A percentile compares a stretch with the other conserved stretches of the same genome.
These are phyloP conservation scores for Pyrus pyrifolia DNA, from an alignment of 306 rosid genomes.

Conservation along the genomic window DNA sequence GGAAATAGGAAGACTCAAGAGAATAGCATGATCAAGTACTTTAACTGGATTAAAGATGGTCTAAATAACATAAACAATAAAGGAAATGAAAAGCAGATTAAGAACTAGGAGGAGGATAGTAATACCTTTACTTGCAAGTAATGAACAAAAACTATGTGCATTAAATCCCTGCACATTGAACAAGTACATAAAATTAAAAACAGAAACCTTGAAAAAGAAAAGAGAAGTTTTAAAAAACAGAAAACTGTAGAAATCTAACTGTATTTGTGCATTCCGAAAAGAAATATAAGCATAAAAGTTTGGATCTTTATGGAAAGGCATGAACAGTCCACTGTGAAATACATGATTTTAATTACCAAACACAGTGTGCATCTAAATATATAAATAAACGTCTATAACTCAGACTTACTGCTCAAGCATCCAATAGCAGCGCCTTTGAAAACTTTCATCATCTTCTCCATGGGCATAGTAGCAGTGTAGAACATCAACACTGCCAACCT, in stretches of 20 bases:
- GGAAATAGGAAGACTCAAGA: neutral
- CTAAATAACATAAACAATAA: neutral
- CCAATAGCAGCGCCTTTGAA: constrained; percentile 96
- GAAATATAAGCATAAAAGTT: neutral
- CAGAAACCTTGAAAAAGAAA: neutral
- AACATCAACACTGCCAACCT: constrained; percentile 91
- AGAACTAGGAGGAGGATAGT: constrained; percentile 7
- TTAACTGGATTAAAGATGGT: constrained; percentile 9
- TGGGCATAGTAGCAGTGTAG: constrained; percentile 94
- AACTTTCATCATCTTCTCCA: constrained; percentile 87
- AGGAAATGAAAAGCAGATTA: neutral
- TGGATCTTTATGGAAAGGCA: neutral
- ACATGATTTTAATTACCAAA: neutral
- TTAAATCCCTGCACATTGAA: constrained; percentile 62
- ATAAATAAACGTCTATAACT: neutral
- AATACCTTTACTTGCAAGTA: constrained; percentile 91
- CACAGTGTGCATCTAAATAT: too few relatives aligned
- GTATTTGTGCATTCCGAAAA: neutral
- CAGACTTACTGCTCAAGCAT: constrained; percentile 84
- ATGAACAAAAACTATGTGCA: constrained; percentile 93
- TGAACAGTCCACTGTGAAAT: neutral
- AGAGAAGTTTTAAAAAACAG: neutral
- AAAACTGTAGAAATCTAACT: neutral
- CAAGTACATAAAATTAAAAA: constrained; percentile 18
- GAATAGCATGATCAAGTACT: neutral